Evolutionary conservation across 805 yeast species (phyloP).

Genomic region (Ogataea neopini): DNA sequence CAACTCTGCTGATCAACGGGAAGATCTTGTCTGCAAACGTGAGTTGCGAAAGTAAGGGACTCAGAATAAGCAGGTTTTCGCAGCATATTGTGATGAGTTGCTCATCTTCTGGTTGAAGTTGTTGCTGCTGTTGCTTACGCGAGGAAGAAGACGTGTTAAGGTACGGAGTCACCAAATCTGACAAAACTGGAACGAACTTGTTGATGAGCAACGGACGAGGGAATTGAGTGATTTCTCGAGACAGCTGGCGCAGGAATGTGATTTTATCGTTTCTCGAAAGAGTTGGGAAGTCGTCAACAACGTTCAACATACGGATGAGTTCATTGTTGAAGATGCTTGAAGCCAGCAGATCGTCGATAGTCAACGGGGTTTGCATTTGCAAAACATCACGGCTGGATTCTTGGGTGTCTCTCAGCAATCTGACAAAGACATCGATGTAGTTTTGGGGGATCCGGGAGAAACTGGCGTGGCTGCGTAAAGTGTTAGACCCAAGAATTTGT

Average conservation of each 20-base stretch:
- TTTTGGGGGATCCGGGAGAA: constrained; percentile 62
- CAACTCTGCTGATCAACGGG: constrained; percentile 41
- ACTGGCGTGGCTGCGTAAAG: constrained; percentile 45
- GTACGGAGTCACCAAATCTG: constrained; percentile 48
- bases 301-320: constrained; percentile 74
- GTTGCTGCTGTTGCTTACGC: constrained; percentile 22
- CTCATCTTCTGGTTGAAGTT: constrained; percentile 28
- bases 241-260: constrained; percentile 66
- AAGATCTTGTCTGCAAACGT: constrained; percentile 73
- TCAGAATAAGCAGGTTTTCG: constrained; percentile 60
- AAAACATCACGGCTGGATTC: constrained; percentile 35
- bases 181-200: constrained; percentile 72
- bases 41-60: constrained; percentile 67
- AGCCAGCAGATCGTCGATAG: constrained; percentile 67
- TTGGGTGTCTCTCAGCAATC: constrained; percentile 50
- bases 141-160: constrained; percentile 19
- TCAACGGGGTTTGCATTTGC: constrained; percentile 31
- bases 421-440: constrained; percentile 50
- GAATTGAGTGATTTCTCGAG: constrained; percentile 53
- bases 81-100: constrained; percentile 48
- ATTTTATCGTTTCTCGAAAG: constrained; percentile 66
- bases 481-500: constrained; percentile 38
- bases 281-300: constrained; percentile 81
- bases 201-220: constrained; percentile 59
- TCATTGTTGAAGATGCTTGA: constrained; percentile 81